These are phyloP conservation scores for Thalassiosira profunda DNA, from an alignment of 108 stramenopile species.

Conservation along the genomic window DNA sequence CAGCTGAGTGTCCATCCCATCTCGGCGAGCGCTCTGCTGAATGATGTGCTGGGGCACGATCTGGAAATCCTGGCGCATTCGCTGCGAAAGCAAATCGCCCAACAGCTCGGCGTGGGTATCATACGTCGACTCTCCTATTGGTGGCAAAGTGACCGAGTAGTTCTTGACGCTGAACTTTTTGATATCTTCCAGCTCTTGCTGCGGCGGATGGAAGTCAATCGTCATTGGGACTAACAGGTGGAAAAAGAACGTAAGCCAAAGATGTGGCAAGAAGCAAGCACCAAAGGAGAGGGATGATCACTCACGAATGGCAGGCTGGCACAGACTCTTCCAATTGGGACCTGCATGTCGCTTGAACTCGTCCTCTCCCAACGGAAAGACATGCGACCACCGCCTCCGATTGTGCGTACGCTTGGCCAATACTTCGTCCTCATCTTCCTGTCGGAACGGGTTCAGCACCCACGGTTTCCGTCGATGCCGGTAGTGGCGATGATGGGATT, in stretches of 20 bases:
- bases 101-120: conserved; percentile 76
- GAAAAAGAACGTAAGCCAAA: no score
- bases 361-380: conserved; percentile 92
- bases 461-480: conserved; percentile 55
- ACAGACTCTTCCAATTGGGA: conserved; percentile 96
- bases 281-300: conserved; percentile 8
- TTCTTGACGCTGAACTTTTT: conserved; percentile 73
- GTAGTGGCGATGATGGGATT: conserved; percentile 42
- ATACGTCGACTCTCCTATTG: conserved; percentile 77
- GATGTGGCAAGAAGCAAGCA: no score
- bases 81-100: conserved; percentile 71
- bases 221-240: conserved; percentile 80
- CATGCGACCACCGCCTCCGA: conserved; percentile 96
- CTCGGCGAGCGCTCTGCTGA: conserved; percentile 48
- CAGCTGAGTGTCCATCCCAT: conserved; percentile 38
- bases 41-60: conserved; percentile 71
- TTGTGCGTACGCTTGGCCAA: conserved; percentile 95
- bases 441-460: conserved; percentile 92
- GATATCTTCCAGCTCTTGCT: conserved; percentile 74
- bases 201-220: conserved; percentile 96
- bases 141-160: conserved; percentile 76
- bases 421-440: conserved; percentile 92
- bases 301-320: conserved; percentile 90
- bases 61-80: conserved; percentile 92
- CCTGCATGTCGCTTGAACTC: conserved; percentile 88